Percentiles rank a stretch among this genome's conserved stretches.
phyloP scores from a whole-genome alignment of 306 rosid species.

The Begonia fuchsioides region DNA sequence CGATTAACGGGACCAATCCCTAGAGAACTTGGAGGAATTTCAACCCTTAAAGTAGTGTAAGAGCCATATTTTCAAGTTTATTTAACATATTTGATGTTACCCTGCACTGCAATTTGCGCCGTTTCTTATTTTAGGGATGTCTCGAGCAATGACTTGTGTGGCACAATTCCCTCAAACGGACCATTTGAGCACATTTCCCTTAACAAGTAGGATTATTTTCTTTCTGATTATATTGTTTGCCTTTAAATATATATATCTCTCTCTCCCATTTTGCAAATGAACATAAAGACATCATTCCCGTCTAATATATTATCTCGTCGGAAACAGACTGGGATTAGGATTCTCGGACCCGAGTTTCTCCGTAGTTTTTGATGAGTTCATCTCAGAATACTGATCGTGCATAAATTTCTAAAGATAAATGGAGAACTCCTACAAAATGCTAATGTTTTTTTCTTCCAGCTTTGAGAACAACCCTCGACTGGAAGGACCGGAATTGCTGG shows the following conservation, averaged over 20 bases:
- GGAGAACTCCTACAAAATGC: too few relatives aligned
- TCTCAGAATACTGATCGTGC: too few relatives aligned
- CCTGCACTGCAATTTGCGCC: too few relatives aligned
- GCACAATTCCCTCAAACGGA: slow-evolving; percentile 80
- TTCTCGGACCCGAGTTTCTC: too few relatives aligned
- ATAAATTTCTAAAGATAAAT: too few relatives aligned
- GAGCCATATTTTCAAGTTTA: slow-evolving; percentile 10
- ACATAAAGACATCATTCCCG: not conserved
- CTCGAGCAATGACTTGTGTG: slow-evolving; percentile 75
- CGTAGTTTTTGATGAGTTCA: too few relatives aligned
- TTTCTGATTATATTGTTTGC: not conserved
- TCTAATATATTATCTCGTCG: too few relatives aligned
- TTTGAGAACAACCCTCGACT: slow-evolving; percentile 77
- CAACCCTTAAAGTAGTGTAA: slow-evolving; percentile 96
- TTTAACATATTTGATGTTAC: not conserved
- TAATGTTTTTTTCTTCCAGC: slow-evolving; percentile 38
- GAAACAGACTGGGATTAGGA: too few relatives aligned
- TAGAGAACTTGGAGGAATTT: slow-evolving; percentile 41
- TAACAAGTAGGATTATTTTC: slow-evolving; percentile 43
- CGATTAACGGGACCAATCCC: slow-evolving; percentile 70
- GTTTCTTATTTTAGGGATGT: slow-evolving; percentile 46
- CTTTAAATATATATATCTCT: not conserved
- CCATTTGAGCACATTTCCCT: slow-evolving; percentile 85
- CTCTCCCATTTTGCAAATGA: not conserved
- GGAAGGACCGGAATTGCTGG: slow-evolving; percentile 93